Evolutionary conservation across 768 basidiomycete species (phyloP), one percentile per base, ranked within the genome.

Genomic region (Gyrodon lividus): DNA sequence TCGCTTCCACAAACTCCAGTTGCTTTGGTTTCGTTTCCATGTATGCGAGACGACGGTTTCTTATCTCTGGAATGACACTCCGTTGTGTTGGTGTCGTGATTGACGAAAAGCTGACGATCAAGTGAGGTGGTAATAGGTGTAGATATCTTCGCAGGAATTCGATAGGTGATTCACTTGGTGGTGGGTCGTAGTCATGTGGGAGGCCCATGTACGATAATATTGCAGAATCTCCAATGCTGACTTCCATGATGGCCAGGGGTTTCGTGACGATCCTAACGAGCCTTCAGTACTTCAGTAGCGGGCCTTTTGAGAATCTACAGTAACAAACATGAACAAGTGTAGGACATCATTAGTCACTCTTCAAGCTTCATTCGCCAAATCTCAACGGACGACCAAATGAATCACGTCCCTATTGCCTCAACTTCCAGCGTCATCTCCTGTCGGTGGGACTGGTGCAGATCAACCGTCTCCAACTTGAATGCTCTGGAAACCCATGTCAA

Each of bases 41-140:
- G 68, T 84, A 91, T 58, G 77, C 79, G 19, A 87, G 72, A 8
- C 90, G 79, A 43, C 90, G 74, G 65, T 92, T 93, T 33, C 89
- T 78, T 48, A 93, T 85, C 17, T 70, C 64, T 10, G 83, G 70
- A 45, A 93, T 74, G 8, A 63, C 67, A 4, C 85, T 83, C 50
- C 90, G 81, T 52, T 89, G 75, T 52, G 78, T 87, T 4, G 90
- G 85, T 1, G 74, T 76, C 26, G 77, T 74, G 22, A 69, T 46
- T 3, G 63, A 50, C 5, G 77, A 73, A 63, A 81, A 81, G 17
- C 58, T 61, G 9, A 43, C 49, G 9, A 82, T 71, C 24, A 89
- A 63, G 60, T 89, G 77, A 4, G 83, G 82, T n/a, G 89, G 89
- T 4, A 92, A 78, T 41, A 84, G 68, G 24, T 71, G 63, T 13